phyloP scores from a whole-genome alignment of 257 asterid species.

The Nicotiana tomentosiformis region DNA sequence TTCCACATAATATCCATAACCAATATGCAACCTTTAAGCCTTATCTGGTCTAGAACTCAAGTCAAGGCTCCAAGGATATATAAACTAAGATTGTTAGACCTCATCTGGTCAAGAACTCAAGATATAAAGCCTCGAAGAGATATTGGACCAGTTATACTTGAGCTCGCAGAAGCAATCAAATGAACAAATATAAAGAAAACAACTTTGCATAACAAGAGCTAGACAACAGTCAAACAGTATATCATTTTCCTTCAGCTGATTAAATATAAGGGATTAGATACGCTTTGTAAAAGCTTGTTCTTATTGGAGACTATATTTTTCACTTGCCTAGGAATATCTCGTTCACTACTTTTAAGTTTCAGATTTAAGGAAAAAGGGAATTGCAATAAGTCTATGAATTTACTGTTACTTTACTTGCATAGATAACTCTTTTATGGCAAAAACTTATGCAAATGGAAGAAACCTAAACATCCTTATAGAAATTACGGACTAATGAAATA shows the following conservation, averaged over 20 bases:
- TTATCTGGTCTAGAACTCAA: too few species aligned
- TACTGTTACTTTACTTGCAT: background rate
- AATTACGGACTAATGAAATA: background rate
- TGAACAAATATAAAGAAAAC: background rate
- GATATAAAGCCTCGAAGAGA: background rate
- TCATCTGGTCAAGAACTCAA: background rate
- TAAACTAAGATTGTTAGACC: background rate
- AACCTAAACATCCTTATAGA: background rate
- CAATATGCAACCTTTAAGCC: background rate
- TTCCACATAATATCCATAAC: background rate
- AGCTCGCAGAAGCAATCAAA: background rate
- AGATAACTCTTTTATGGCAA: background rate
- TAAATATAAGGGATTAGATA: background rate
- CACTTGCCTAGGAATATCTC: background rate
- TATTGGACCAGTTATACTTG: background rate
- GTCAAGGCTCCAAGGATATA: background rate
- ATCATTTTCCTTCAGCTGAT: background rate
- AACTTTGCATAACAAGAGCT: background rate
- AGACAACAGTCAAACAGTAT: background rate
- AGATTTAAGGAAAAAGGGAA: background rate
- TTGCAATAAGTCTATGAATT: too few species aligned
- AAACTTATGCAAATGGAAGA: background rate
- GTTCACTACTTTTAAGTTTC: background rate
- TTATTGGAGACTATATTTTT: background rate
- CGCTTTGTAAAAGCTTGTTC: too few species aligned